Base-by-base conservation (phyloP, 2,329 filamentous ascomycete genomes). In the Beauveria caledonica region DNA sequence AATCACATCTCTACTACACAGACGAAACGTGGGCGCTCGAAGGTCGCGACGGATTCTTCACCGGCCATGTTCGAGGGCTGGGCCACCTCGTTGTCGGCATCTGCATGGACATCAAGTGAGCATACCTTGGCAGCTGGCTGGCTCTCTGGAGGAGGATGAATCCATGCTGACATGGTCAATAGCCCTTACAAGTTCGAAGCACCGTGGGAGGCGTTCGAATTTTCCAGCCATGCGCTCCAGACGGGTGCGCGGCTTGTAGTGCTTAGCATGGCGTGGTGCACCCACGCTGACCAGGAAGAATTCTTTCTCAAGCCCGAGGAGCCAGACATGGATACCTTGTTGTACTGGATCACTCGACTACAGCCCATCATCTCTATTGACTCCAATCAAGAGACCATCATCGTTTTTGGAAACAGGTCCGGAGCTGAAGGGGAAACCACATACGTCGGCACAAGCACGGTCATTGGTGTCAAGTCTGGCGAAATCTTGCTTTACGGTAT, bases 231-330 rank as follows among this genome's bases (percentile, higher is more conserved):
- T 48, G 75, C 86, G 6, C 69, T 90, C 0, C 73, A 83, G 1
- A 73, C 74, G 0, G 68, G 78, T 0, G 81, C 86, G 0, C 83
- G 85, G 13, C 64, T 92, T 0, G 84, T 90, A 1, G 82, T 92
- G 40, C 65, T 93, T 0, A 84, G 82, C 6, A 93, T 93, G 89
- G 88, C 90, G 0, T 93, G 89, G 89, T 76, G 89, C 27, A 90
- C 88, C 2, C 76, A 71, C 60, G 83, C 77, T 63, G 80, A 77
- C 67, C 77, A 72, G 1, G 76, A 67, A 19, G 62, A 62, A 7
- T 85, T 76, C 68, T 83, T 67, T 61, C 77, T 65, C 33, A 75
- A 64, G 64, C 82, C 82, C 0, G 69, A 78, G 0, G 81, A 86
- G 54, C 87, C 89, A 0, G 89, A 92, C 64, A 80, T 89, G 73